These are phyloP conservation scores for Poa pratensis DNA, from an alignment of 176 grass and related monocot species.

Conservation along the genomic window DNA sequence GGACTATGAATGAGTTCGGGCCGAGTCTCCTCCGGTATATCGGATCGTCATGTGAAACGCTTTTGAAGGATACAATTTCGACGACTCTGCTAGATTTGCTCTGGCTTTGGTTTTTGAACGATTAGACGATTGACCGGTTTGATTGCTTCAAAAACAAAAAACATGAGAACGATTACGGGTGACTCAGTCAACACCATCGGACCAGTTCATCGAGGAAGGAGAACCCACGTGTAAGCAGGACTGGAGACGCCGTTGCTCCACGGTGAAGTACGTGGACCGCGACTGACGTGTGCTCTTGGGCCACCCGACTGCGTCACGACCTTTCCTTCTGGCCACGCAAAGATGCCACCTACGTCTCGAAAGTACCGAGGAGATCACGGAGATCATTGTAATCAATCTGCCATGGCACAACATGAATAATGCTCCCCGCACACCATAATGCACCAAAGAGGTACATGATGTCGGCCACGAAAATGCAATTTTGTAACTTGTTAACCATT, in stretches of 20 bases:
- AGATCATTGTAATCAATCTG: not conserved
- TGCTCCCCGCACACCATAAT: conserved; percentile 19
- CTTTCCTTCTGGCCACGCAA: no score
- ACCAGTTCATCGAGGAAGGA: no score
- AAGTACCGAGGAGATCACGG: not conserved
- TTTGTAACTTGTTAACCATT: no score
- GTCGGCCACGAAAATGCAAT: no score
- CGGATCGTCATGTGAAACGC: no score
- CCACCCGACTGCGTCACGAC: not conserved
- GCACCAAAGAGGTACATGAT: not conserved
- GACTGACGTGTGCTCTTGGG: not conserved
- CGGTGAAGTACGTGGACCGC: conserved; percentile 2
- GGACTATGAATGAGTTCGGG: no score
- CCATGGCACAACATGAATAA: not conserved
- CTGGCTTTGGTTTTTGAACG: no score
- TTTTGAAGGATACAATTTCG: no score
- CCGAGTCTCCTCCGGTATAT: no score
- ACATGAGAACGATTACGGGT: not conserved
- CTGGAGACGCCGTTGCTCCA: not conserved
- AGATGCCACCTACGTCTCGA: conserved; percentile 34
- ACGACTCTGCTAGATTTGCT: no score
- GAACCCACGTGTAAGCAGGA: conserved; percentile 8
- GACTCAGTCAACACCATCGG: not conserved
- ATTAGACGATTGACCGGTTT: no score
- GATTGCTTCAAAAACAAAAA: no score